Base-by-base conservation (phyloP, 805 yeast genomes). In the Torulaspora franciscae region DNA sequence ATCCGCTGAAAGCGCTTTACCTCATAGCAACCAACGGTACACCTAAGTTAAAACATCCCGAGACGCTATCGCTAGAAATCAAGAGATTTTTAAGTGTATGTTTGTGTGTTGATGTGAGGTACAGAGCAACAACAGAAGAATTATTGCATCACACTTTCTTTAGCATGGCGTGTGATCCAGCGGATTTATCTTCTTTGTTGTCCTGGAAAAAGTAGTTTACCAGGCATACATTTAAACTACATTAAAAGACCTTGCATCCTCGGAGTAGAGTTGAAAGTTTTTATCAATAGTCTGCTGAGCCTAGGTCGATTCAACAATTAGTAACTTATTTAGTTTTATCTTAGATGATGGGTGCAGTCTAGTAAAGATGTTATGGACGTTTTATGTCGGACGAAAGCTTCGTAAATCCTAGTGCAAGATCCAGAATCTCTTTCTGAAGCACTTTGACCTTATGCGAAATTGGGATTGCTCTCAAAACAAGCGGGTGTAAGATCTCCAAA, bases 21-120 rank as follows among this genome's bases (percentile, higher is more conserved):
- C 71, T 93, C 65, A 93, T 93, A 71, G 96, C 96, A 2, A 88
- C 97, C 0, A 91, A 89, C 59, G 99, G 99, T 45, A 93, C 99
- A 0, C 99, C 99, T 25, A 86, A 85, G 58, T 71, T 93, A 64
- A 90, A 90, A 64, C 82, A 86, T 59, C 95, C 96, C 4, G 95
- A 86, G 50, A 91, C 72, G 30, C 70, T 93, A 48, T 80, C 91
- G 7, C 73, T 81, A 46, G 80, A 82, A 27, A 83, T 95, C 47
- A 88, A 86, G 71, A 80, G 85, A 61, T 93, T 93, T 62, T 74
- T 93, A 63, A 81, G 90, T 41, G 87, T 89, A 50, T 89, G 98
- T 69, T 72, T 93, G 22, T 88, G 96, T 67, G 98, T 91, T 29
- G 98, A 95, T 64, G 96, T 89, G 34, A 78, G 85, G 57, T 84